Base-by-base conservation (phyloP, 345 rosid genomes). In the Atalantia buxifolia region DNA sequence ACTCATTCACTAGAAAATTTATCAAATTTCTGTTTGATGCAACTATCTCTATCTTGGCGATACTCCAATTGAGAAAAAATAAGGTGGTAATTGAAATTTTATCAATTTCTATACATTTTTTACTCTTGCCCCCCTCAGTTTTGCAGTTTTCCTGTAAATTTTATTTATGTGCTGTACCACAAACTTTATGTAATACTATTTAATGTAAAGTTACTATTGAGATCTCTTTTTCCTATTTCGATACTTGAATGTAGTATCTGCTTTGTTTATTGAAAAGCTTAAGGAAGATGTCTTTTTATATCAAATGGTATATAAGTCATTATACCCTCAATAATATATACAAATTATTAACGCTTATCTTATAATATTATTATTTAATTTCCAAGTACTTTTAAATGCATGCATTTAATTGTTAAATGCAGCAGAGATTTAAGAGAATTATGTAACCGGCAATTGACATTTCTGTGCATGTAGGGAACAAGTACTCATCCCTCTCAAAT, bases 401-500 rank as follows among this genome's bases (percentile, higher is more conserved):
- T 27, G 27, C 56, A 68, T 27, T 69, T 7, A 69, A 55, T 55
- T 9, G 42, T 69, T 33, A 4, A 67, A 24, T 22, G 24, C 28
- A 45, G 28, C 5, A 40, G 24, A 61, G 3, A 40, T 28, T 69
- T 74, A 40, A 27, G 36, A 40, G 24, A 28, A 62, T 28, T 75
- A 6, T 31, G 22, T 42, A 75, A 75, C 59, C 21, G 12, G 12
- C 28, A 63, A 28, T 27, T n/a, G 16, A 42, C 25, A 72, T 40
- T 66, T 61, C 69, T 79, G 71, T 71, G 70, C 65, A 71, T 25
- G 30, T 28, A 70, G 84, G 84, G 72, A 83, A 79, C 79, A 80
- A 12, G 50, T 69, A 21, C 83, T 75, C 56, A 83, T 60, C 45
- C 21, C 66, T 45, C 57, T 55, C 10, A 22, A 22, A 21, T 22